These are phyloP conservation scores for Lathyrus oleraceus DNA, from an alignment of 306 rosid genomes.

Conservation along the genomic window DNA sequence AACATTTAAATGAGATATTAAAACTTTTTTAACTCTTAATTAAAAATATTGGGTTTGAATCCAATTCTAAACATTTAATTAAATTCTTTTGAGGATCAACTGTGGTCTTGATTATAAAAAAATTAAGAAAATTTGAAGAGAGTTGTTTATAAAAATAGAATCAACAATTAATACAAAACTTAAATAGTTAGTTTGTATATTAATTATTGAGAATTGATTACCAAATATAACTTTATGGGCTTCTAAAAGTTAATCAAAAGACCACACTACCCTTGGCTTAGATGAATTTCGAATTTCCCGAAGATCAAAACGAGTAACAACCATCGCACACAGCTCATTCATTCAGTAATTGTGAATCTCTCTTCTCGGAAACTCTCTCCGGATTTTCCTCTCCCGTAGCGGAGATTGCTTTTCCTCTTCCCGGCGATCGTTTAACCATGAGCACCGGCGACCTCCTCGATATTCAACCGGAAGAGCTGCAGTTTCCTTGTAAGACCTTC, in stretches of 20 bases:
- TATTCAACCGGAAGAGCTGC: slow-evolving; percentile 79
- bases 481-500: slow-evolving; percentile 63
- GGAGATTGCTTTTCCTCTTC: slow-evolving; percentile 16
- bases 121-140: no score
- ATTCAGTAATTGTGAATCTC: not conserved
- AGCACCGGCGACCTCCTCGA: slow-evolving; percentile 79
- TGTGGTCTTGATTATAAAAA: no score
- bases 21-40: no score
- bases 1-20: no score
- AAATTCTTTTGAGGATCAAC: no score
- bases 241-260: not conserved
- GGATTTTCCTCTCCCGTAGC: slow-evolving; percentile 30
- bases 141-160: no score
- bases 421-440: slow-evolving; percentile 58
- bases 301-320: not conserved
- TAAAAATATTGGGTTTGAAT: no score
- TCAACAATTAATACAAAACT: no score
- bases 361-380: not conserved
- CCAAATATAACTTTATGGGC: no score
- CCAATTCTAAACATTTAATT: no score
- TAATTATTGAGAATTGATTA: no score
- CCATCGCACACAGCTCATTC: not conserved
- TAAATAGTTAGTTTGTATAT: no score
- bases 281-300: not conserved
- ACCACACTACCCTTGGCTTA: not conserved